Evolutionary conservation across 352 stramenopile genomes (phyloP).

Genomic region (Phytopythium boreale): DNA sequence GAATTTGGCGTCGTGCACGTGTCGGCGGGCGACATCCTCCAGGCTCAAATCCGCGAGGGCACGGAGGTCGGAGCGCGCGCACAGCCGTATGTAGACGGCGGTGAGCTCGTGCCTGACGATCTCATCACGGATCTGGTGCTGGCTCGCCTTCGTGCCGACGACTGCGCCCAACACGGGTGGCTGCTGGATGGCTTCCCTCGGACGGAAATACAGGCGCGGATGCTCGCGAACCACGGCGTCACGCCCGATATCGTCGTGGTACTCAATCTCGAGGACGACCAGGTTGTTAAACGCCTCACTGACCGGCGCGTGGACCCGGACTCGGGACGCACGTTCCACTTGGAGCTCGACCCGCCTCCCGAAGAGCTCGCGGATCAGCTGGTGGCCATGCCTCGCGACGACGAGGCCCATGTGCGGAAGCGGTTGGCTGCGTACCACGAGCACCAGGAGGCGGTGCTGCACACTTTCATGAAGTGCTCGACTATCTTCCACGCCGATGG

Average conservation of each 20-base stretch:
- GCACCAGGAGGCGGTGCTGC: slow-evolving; percentile 74
- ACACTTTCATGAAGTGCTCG: slow-evolving; percentile 71
- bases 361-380: slow-evolving; percentile 42
- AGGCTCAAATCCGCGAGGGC: slow-evolving; percentile 74
- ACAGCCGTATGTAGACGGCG: slow-evolving; percentile 83
- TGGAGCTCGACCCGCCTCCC: slow-evolving; percentile 66
- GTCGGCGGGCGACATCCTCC: slow-evolving; percentile 91
- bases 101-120: slow-evolving; percentile 90
- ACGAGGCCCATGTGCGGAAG: slow-evolving; percentile 74
- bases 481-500: slow-evolving; percentile 69
- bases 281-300: slow-evolving; percentile 76
- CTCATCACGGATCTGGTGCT: slow-evolving; percentile 89
- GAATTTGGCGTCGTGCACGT: slow-evolving; percentile 92
- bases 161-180: slow-evolving; percentile 90
- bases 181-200: slow-evolving; percentile 95
- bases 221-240: slow-evolving; percentile 75
- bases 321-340: slow-evolving; percentile 80
- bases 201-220: slow-evolving; percentile 88
- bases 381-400: slow-evolving; percentile 79
- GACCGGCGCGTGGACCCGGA: slow-evolving; percentile 77
- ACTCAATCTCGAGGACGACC: slow-evolving; percentile 89
- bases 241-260: slow-evolving; percentile 89
- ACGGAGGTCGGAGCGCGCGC: slow-evolving; percentile 61
- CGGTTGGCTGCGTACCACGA: slow-evolving; percentile 78
- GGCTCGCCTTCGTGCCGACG: slow-evolving; percentile 72